These are phyloP conservation scores for Peronosclerospora sorghi DNA, from an alignment of 352 stramenopile species.

Conservation along the genomic window DNA sequence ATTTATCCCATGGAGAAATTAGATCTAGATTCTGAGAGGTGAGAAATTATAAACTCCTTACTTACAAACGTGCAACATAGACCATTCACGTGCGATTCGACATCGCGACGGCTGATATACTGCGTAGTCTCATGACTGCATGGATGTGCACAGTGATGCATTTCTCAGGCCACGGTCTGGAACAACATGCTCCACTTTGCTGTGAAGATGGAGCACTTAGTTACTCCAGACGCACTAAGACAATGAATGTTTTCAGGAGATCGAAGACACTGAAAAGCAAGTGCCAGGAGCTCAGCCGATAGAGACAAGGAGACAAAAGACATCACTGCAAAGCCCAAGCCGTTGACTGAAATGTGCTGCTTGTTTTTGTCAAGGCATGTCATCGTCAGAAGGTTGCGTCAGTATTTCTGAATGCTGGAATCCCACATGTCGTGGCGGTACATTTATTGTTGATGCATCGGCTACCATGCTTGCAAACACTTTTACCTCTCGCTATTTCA, in stretches of 20 bases:
- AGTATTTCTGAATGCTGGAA: conserved; percentile 82
- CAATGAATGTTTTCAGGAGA: conserved; percentile 59
- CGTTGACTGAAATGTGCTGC: conserved; percentile 31
- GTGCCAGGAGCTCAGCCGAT: conserved; percentile 1
- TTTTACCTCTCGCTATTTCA: conserved; percentile 78
- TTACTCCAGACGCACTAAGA: conserved; percentile 48
- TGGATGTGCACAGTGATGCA: conserved; percentile 67
- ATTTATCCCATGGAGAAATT: conserved; percentile 81
- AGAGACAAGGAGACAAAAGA: conserved; percentile 4
- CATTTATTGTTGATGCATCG: conserved; percentile 63
- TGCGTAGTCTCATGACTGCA: conserved; percentile 67
- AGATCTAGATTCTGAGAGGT: conserved; percentile 58
- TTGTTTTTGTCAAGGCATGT: conserved; percentile 81
- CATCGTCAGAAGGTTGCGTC: conserved; percentile 80
- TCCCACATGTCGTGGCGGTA: conserved; percentile 85
- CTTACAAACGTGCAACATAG: conserved; percentile 64
- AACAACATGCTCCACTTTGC: conserved; percentile 53
- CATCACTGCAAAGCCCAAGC: conserved; percentile 1
- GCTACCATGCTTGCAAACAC: conserved; percentile 76
- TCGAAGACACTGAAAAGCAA: conserved; percentile 5
- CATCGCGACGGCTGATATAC: conserved; percentile 63
- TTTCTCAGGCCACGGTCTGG: conserved; percentile 69
- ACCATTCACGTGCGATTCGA: conserved; percentile 69
- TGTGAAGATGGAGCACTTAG: conserved; percentile 75
- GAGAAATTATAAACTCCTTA: conserved; percentile 57